phyloP scores from a whole-genome alignment of 169 alveolate genomes.

The Cyclospora cayetanensis region DNA sequence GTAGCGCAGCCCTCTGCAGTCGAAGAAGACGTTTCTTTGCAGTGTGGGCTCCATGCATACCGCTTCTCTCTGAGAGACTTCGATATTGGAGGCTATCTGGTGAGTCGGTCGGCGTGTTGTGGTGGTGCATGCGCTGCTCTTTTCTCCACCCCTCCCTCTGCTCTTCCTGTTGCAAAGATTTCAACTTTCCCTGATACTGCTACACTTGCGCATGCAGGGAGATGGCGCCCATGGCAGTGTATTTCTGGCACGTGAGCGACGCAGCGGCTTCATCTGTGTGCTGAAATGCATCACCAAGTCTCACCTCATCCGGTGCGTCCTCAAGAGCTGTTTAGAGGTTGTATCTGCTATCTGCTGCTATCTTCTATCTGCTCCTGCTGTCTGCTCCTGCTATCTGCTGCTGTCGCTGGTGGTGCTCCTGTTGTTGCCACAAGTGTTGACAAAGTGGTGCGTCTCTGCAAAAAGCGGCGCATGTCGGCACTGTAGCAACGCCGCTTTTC shows the following conservation, averaged over 20 bases:
- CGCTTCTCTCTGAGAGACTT: conserved; percentile 58
- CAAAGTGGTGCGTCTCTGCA: too few relatives aligned
- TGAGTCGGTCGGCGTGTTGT: conserved; percentile 45
- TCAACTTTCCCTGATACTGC: neutral
- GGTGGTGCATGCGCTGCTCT: neutral
- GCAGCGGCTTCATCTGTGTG: conserved; percentile 89
- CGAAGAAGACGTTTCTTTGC: conserved; percentile 34
- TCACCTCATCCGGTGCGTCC: too few relatives aligned
- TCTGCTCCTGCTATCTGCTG: too few relatives aligned
- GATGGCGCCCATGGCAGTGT: conserved; percentile 93
- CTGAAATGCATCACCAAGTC: conserved; percentile 87
- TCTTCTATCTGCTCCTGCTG: too few relatives aligned
- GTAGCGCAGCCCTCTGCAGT: neutral
- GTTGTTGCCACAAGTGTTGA: too few relatives aligned
- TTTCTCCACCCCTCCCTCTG: conserved; percentile 39
- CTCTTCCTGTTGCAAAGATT: neutral
- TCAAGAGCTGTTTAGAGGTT: too few relatives aligned
- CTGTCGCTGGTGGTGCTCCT: too few relatives aligned
- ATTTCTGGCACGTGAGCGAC: conserved; percentile 87
- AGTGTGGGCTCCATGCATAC: conserved; percentile 61
- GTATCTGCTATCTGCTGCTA: too few relatives aligned
- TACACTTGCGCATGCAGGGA: conserved; percentile 72
- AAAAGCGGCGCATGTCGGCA: too few relatives aligned
- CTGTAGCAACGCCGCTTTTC: too few relatives aligned
- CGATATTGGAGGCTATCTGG: conserved; percentile 36